Percentiles rank a stretch among this genome's conserved stretches.
Evolutionary conservation across 1,284 basidiomycete genomes (phyloP).

Genomic region (Ceratobasidium sp.): DNA sequence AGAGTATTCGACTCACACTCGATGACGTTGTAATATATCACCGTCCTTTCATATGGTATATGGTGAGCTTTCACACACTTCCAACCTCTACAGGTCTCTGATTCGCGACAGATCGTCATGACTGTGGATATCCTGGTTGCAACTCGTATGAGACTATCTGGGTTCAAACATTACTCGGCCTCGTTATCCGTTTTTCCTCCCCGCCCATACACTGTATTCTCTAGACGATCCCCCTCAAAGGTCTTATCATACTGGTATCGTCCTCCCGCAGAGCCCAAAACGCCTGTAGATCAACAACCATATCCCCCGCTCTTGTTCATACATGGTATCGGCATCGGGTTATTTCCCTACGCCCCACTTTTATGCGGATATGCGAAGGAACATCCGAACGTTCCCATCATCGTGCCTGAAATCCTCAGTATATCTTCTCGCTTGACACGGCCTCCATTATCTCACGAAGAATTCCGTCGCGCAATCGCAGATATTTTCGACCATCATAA

Average conservation of each 20-base stretch:
- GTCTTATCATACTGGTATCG: slow-evolving; percentile 73
- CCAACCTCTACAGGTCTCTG: neutral
- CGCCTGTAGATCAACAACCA: no score
- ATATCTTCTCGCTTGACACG: slow-evolving; percentile 71
- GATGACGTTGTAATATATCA: slow-evolving; percentile 69
- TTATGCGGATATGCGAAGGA: slow-evolving; percentile 61
- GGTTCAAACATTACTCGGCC: slow-evolving; percentile 69
- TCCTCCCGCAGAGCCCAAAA: slow-evolving; percentile 55
- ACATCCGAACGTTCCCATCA: slow-evolving; percentile 66
- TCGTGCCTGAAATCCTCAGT: slow-evolving; percentile 70
- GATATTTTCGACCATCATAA: slow-evolving; percentile 63
- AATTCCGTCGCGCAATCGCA: slow-evolving; percentile 54
- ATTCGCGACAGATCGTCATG: slow-evolving; percentile 64
- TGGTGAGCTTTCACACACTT: slow-evolving; percentile 58
- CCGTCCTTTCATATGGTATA: slow-evolving; percentile 73
- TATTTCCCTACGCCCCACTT: slow-evolving; percentile 69
- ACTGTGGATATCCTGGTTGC: slow-evolving; percentile 65
- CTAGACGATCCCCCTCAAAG: slow-evolving; percentile 58
- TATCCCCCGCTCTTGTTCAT: slow-evolving; percentile 69
- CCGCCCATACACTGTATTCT: slow-evolving; percentile 64
- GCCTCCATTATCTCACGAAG: slow-evolving; percentile 58
- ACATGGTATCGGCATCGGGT: slow-evolving; percentile 76
- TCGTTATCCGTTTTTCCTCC: slow-evolving; percentile 65
- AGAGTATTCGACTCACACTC: slow-evolving; percentile 67
- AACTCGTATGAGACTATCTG: slow-evolving; percentile 59